Conservation (phyloP, 768 basidiomycete species). For the Phlegmacium glaucopus region DNA sequence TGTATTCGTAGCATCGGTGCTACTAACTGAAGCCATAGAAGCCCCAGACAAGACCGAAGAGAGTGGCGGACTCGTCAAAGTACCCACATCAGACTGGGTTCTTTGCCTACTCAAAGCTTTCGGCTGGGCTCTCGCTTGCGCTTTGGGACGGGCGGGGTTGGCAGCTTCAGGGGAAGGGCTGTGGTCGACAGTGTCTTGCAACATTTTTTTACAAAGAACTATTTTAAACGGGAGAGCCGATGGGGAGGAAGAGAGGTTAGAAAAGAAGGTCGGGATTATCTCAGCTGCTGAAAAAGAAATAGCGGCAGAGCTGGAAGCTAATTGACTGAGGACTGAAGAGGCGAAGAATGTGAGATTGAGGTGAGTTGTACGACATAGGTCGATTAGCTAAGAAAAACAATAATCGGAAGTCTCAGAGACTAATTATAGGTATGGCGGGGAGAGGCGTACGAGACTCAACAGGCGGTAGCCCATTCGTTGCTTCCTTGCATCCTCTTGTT, state of each 20-base stretch:
- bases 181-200: constrained; percentile 8
- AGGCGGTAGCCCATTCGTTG: constrained; percentile 11
- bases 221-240: constrained; percentile 37
- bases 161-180: background rate
- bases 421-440: background rate
- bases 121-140: background rate
- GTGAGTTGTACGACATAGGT: background rate
- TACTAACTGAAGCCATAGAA: too few relatives aligned
- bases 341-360: constrained; percentile 13
- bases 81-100: background rate
- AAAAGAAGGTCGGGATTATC: background rate
- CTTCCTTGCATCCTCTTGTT: constrained; percentile 15
- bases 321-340: constrained; percentile 12
- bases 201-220: constrained; percentile 35
- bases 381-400: background rate
- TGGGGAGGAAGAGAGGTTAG: background rate
- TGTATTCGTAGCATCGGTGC: background rate
- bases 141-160: background rate
- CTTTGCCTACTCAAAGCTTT: background rate
- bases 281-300: background rate
- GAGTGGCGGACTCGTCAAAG: background rate
- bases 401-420: background rate
- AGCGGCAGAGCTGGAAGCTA: constrained; percentile 3
- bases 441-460: constrained; percentile 17
- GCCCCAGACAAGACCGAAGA: background rate